A percentile compares a stretch with the other conserved stretches of the same genome.
Conservation (phyloP, 1,284 basidiomycete species). For the Chondrostereum purpureum region DNA sequence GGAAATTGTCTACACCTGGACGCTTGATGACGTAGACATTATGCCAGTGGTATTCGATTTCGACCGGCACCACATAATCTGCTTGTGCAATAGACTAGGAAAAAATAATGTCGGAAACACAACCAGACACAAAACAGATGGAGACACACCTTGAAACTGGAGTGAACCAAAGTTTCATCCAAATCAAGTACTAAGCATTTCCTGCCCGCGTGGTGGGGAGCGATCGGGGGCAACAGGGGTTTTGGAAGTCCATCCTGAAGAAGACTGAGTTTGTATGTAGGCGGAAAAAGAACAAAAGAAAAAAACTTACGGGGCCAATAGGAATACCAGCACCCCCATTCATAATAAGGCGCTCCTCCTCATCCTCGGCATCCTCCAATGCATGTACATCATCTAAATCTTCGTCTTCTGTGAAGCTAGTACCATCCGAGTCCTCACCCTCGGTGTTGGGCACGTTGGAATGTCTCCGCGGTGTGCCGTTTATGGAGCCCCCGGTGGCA, state of each 20-base stretch:
- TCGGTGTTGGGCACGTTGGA: slow-evolving; percentile 23
- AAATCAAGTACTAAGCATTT: slow-evolving; percentile 88
- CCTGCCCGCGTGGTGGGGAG: slow-evolving; percentile 59
- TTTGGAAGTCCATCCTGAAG: slow-evolving; percentile 74
- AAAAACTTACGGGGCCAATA: slow-evolving; percentile 39
- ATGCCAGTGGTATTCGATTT: slow-evolving; percentile 97
- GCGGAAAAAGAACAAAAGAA: not conserved
- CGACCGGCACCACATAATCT: slow-evolving; percentile 97
- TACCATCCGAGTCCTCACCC: slow-evolving; percentile 40
- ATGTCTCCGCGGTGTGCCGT: slow-evolving; percentile 17
- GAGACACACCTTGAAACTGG: slow-evolving; percentile 66
- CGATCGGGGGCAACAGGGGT: slow-evolving; percentile 70
- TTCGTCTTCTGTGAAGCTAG: slow-evolving; percentile 43
- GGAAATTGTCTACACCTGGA: slow-evolving; percentile 94
- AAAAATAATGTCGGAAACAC: slow-evolving; percentile 5
- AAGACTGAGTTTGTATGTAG: slow-evolving; percentile 2
- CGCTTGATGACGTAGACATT: slow-evolving; percentile 99
- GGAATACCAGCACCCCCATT: slow-evolving; percentile 48
- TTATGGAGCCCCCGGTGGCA: slow-evolving; percentile 33
- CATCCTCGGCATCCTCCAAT: slow-evolving; percentile 39
- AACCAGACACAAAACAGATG: not conserved
- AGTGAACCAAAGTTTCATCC: slow-evolving; percentile 86
- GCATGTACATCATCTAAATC: slow-evolving; percentile 32
- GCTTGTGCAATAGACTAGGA: slow-evolving; percentile 86
- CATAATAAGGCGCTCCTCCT: slow-evolving; percentile 42